Conservation (phyloP, 1,284 basidiomycete genomes). For the Ganoderma lucidum region DNA sequence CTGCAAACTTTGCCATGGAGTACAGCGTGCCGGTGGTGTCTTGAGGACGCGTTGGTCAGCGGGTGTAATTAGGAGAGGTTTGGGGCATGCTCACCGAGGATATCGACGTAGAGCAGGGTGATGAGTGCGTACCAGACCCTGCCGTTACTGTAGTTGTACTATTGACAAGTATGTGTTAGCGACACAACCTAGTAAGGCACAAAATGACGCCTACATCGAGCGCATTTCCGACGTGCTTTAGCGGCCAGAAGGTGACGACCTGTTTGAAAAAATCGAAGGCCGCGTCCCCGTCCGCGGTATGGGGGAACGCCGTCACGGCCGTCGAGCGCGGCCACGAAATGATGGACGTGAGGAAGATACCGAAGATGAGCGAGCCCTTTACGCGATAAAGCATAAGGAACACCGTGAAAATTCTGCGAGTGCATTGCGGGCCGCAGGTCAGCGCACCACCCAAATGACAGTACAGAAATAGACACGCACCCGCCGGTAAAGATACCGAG, state of each 20-base stretch:
- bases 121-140: conserved; percentile 89
- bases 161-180: conserved; percentile 7
- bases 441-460: background rate
- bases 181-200: background rate
- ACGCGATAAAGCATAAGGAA: conserved; percentile 88
- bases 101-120: conserved; percentile 91
- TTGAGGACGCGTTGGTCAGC: background rate
- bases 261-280: conserved; percentile 90
- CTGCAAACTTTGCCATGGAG: conserved; percentile 94
- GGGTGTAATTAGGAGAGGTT: background rate
- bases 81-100: conserved; percentile 76
- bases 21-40: conserved; percentile 76
- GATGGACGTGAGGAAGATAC: conserved; percentile 87
- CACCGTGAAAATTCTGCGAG: conserved; percentile 72
- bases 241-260: conserved; percentile 79
- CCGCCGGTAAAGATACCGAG: conserved; percentile 90
- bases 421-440: background rate
- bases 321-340: conserved; percentile 90
- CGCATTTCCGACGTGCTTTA: conserved; percentile 67
- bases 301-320: conserved; percentile 84
- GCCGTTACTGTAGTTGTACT: conserved; percentile 71
- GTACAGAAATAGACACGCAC: conserved; percentile 46
- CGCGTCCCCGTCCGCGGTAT: conserved; percentile 72
- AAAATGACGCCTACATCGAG: conserved; percentile 61
- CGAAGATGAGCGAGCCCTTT: conserved; percentile 85